Base-by-base conservation (phyloP, 176 grass and related monocot species). In the Carex littledalei region DNA sequence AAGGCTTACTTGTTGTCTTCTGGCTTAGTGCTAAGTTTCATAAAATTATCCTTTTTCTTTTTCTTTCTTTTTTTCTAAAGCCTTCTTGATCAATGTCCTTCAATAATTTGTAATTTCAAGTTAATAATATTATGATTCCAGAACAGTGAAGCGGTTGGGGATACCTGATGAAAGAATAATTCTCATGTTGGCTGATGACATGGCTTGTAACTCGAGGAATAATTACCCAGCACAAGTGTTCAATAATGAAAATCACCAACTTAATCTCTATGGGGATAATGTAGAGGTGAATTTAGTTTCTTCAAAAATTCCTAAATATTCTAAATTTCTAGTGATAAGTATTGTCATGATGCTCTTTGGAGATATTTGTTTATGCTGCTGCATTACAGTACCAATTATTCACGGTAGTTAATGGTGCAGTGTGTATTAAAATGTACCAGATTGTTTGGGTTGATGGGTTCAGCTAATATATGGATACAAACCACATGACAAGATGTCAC, bases 101-200 rank as follows among this genome's bases (percentile, higher is more conserved):
- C 10, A 84, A 31, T 41, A 71, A 31, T 43, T 79, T 65, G 79
- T 39, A 29, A 62, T 63, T 39, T 24, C 21, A 52, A 11, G 21
- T 29, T 47, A 21, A 41, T 39, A 3, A 41, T 39, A 3, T 74
- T 86, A 66, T 45, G 11, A 85, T 79, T 71, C 24, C 90, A 99
- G 96, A 85, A 95, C 91, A 67, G 96, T 99, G 85, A 99, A 95
- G 56, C 83, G 96, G 86, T 85, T 99, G 80, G 96, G 96, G 59
- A 99, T 99, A 87, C 96, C 96, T 78, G 91, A 99, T 34, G 91
- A 99, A 84, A 62, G 93, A 72, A 99, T 99, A 86, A 94, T 99
- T 90, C 93, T 95, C 80, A 99, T 99, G 96, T 83, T 99, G 84
- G 96, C 93, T 15, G 96, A 99, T 80, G 96, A 99, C 77, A 99